phyloP scores from a whole-genome alignment of 2,329 filamentous ascomycete genomes.

The Fusarium sp. region DNA sequence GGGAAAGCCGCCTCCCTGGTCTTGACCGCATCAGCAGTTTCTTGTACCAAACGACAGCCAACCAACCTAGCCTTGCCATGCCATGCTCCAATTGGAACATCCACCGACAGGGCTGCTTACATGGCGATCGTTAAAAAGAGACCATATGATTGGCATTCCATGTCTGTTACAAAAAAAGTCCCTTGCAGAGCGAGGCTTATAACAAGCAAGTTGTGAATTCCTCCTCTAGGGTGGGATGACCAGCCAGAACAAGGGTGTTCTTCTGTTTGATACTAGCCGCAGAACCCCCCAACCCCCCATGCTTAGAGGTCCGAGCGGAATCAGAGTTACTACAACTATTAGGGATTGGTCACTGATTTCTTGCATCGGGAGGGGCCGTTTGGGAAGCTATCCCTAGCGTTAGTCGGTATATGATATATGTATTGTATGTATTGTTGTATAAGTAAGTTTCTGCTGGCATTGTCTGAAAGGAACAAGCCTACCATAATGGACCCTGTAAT shows the following conservation, averaged over 20 bases:
- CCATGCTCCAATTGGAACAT: constrained; percentile 4
- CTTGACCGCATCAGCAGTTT: background rate
- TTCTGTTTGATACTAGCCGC: background rate
- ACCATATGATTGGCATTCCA: background rate
- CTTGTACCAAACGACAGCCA: background rate
- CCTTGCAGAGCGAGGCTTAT: background rate
- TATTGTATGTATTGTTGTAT: background rate
- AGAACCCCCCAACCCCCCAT: background rate
- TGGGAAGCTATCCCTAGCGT: background rate
- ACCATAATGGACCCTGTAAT: too few species aligned
- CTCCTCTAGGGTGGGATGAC: background rate
- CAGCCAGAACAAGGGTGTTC: background rate
- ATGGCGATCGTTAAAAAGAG: constrained; percentile 2
- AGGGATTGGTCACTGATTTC: constrained; percentile 12
- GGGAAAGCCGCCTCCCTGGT: background rate
- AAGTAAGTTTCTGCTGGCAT: background rate
- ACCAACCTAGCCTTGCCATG: constrained; percentile 1
- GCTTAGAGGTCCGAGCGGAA: background rate
- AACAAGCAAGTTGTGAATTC: constrained; percentile 8
- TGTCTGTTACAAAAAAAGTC: constrained; percentile 4
- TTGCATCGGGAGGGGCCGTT: constrained; percentile 12
- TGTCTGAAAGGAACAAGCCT: too few species aligned
- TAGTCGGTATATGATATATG: background rate
- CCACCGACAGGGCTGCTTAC: constrained; percentile 10
- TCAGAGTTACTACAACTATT: background rate